Base-by-base conservation (phyloP, 1,284 basidiomycete genomes). In the Cystobasidium pallidum region DNA sequence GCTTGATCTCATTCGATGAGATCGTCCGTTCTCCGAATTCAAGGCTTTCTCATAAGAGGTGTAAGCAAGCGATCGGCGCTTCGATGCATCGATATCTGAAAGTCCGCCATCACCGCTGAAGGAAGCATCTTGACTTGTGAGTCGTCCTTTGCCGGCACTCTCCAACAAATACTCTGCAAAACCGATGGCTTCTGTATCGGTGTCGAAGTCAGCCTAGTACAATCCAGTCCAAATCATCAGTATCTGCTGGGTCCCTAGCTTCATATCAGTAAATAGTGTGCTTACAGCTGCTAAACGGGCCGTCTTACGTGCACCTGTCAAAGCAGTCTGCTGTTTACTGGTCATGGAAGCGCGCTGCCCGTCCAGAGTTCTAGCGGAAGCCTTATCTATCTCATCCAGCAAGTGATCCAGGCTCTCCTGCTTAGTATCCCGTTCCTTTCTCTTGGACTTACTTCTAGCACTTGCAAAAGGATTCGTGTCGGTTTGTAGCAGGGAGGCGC, bases 311-410 rank as follows among this genome's bases (percentile, higher is more conserved):
- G 84, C 84, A 76, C 83, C 84, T 79, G 86, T 87, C 70, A 86
- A 71, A 66, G 82, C 83, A 32, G 82, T 81, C 74, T 85, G 82
- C 83, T 88, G 85, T 6, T 84, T 86, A 4, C 84, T 85, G 59
- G 87, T 86, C 51, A 90, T 80, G 47, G 86, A 82, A 3, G 88
- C 89, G 2, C 87, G 85, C 79, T 92, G 91, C 77, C 88, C 85
- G 41, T 83, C 83, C 72, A 91, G 77, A 73, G 86, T 86, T 59
- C 90, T 83, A 34, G 86, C 85, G 0, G 88, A 87, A 0, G 90
- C 90, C 75, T 86, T 88, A 49, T 87, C 86, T 39, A 93, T 84
- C 74, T 91, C 81, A 43, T 88, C 87, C 32, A 92, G 79, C 76
- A 93, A 86, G 54, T 83, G 83, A 70, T 91, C 89, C 62, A 93